These are phyloP conservation scores for Rhodotorula sp. DNA, from an alignment of 1,284 basidiomycete species.

Conservation along the genomic window DNA sequence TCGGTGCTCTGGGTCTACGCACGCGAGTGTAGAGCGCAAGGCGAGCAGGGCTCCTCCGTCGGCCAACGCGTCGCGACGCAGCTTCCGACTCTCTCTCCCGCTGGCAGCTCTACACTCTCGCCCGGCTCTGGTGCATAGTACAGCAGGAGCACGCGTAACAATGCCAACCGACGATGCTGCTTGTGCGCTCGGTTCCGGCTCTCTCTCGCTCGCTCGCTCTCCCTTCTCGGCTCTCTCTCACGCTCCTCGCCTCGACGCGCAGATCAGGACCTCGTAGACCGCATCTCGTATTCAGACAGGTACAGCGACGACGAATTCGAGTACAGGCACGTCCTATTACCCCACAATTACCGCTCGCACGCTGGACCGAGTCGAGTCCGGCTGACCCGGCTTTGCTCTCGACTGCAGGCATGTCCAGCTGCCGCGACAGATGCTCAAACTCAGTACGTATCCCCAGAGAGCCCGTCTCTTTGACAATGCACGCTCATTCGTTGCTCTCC, in stretches of 20 bases:
- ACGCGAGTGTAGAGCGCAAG: not conserved
- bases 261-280: slow-evolving; percentile 29
- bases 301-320: slow-evolving; percentile 29
- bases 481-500: not conserved
- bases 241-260: not conserved
- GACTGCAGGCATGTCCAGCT: slow-evolving; percentile 23
- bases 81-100: not conserved
- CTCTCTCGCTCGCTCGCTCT: not conserved
- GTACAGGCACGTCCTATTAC: slow-evolving; percentile 7
- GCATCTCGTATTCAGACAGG: slow-evolving; percentile 24
- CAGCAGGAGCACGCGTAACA: not conserved
- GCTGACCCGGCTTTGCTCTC: no score
- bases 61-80: not conserved
- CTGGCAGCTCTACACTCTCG: not conserved
- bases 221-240: not conserved
- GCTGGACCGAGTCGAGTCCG: no score
- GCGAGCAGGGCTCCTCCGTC: no score
- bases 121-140: not conserved
- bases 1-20: no score
- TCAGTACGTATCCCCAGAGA: slow-evolving; percentile 18
- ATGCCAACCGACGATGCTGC: slow-evolving; percentile 19
- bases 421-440: slow-evolving; percentile 36
- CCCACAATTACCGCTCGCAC: no score
- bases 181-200: slow-evolving; percentile 3
- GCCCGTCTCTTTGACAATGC: not conserved